Percentiles rank a stretch among this genome's conserved stretches.
Conservation (phyloP, 2,329 filamentous ascomycete species). For the Hymenoscyphus linearis region DNA sequence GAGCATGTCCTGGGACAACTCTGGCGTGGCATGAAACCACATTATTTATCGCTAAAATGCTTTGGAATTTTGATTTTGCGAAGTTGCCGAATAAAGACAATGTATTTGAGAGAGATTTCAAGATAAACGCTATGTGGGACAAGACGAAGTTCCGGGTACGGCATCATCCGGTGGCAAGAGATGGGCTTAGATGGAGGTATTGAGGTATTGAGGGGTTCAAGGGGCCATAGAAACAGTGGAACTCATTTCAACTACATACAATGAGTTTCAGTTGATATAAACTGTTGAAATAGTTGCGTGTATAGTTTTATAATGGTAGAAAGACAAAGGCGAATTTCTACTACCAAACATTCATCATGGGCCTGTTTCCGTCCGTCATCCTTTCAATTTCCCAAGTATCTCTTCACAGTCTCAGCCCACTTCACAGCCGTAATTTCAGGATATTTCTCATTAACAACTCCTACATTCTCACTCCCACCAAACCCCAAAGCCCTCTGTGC, state of each 20-base stretch:
- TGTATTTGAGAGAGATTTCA: neutral
- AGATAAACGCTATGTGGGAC: neutral
- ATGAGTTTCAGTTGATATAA: too few species aligned
- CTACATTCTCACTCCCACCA: slow-evolving; percentile 1
- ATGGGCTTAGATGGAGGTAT: too few species aligned
- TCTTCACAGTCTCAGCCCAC: slow-evolving; percentile 1
- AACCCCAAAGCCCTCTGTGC: slow-evolving; percentile 3
- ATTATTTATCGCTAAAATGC: neutral
- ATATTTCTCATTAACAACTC: slow-evolving; percentile 2
- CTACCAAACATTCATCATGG: too few species aligned
- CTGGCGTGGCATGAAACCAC: neutral
- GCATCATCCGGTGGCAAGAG: too few species aligned
- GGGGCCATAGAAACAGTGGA: too few species aligned
- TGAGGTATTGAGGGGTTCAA: too few species aligned
- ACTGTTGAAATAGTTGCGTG: too few species aligned
- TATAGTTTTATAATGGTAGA: too few species aligned
- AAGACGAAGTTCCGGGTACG: neutral
- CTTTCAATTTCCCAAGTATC: neutral
- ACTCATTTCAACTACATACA: too few species aligned
- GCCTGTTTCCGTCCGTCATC: too few species aligned
- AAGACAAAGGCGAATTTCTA: too few species aligned
- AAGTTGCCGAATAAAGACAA: neutral
- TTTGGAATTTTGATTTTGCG: neutral
- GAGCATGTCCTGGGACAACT: neutral
- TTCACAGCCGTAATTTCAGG: neutral